Conservation (phyloP, 148 eudicot species). For the Fagopyrum homotropicum region DNA sequence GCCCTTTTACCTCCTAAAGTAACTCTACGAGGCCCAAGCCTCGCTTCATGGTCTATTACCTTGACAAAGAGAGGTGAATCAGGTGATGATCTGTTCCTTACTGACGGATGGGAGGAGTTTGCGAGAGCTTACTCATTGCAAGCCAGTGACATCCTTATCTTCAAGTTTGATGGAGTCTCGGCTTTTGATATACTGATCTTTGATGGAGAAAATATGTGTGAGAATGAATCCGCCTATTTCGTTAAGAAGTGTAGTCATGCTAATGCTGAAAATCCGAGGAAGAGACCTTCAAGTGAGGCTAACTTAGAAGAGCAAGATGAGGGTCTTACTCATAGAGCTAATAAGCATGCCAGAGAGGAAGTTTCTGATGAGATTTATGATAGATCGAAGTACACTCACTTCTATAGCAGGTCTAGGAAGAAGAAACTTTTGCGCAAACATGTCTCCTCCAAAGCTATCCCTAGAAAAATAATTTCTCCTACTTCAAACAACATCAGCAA, state of each 20-base stretch:
- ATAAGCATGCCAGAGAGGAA: slow-evolving; percentile 22
- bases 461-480: neutral
- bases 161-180: slow-evolving; percentile 31
- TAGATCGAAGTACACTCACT: neutral
- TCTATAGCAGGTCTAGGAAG: neutral
- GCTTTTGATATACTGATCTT: slow-evolving; percentile 42
- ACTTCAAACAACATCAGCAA: neutral
- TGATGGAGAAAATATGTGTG: slow-evolving; percentile 35
- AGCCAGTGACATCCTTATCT: slow-evolving; percentile 30
- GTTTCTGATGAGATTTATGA: neutral
- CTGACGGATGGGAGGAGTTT: slow-evolving; percentile 43
- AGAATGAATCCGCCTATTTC: slow-evolving; percentile 46
- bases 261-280: neutral
- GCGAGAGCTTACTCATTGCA: slow-evolving; percentile 30
- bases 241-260: slow-evolving; percentile 23
- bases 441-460: neutral
- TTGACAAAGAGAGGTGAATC: slow-evolving; percentile 17
- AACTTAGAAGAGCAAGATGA: slow-evolving; percentile 15
- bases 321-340: neutral
- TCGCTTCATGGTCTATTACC: slow-evolving; percentile 27
- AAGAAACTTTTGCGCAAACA: neutral
- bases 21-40: slow-evolving; percentile 41
- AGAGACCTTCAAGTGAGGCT: slow-evolving; percentile 19
- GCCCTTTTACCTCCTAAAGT: slow-evolving; percentile 23
- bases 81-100: slow-evolving; percentile 17